These are phyloP conservation scores for Phytopythium sindhum DNA, from an alignment of 352 stramenopile species.

Conservation along the genomic window DNA sequence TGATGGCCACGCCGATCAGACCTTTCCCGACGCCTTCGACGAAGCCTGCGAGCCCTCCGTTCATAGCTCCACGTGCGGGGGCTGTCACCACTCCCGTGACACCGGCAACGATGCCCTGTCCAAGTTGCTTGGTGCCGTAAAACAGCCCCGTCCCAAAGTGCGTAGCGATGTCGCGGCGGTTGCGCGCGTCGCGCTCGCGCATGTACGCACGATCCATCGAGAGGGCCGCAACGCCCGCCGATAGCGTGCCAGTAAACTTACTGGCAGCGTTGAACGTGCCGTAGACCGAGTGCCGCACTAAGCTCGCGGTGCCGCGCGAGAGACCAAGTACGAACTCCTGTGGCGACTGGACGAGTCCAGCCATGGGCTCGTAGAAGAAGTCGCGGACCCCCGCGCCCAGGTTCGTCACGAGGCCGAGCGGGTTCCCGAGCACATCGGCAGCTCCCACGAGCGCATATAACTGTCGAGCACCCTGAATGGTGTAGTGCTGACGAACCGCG, in stretches of 20 bases:
- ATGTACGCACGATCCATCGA: conserved; percentile 91
- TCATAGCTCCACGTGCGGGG: conserved; percentile 85
- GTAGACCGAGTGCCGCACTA: conserved; percentile 89
- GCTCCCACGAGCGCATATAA: conserved; percentile 74
- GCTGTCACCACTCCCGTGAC: conserved; percentile 91
- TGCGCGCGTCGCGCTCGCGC: conserved; percentile 68
- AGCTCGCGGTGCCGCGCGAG: conserved; percentile 83
- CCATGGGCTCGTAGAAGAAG: conserved; percentile 89
- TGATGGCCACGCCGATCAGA: conserved; percentile 85
- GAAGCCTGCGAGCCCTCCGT: conserved; percentile 87
- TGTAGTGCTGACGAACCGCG: conserved; percentile 81
- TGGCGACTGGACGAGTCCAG: conserved; percentile 83
- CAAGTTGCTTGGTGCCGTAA: conserved; percentile 89
- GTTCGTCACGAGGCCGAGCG: conserved; percentile 87
- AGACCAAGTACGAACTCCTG: conserved; percentile 88
- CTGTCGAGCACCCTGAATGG: conserved; percentile 70
- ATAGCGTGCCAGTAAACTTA: conserved; percentile 92
- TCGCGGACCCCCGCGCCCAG: conserved; percentile 86
- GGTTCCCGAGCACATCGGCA: conserved; percentile 87
- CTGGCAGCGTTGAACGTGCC: conserved; percentile 92
- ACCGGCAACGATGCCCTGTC: conserved; percentile 86
- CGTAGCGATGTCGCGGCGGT: conserved; percentile 78
- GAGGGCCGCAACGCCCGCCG: conserved; percentile 84
- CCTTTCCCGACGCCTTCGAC: conserved; percentile 87
- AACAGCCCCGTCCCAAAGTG: conserved; percentile 82